Evolutionary conservation across 805 yeast species (phyloP), one percentile per base, ranked within the genome.

Genomic region (Teunomyces gatunensis): DNA sequence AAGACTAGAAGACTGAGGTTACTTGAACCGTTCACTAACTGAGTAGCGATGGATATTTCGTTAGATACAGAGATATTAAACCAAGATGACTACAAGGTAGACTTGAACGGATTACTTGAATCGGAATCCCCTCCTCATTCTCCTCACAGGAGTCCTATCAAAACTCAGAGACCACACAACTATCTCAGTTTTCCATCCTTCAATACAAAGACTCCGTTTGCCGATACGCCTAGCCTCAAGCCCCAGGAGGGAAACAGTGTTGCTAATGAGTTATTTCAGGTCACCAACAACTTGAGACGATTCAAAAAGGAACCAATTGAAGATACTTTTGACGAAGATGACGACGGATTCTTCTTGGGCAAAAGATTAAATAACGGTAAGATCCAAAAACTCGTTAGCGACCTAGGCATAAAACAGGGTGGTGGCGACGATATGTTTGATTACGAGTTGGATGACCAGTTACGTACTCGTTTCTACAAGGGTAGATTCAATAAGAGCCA

Each of bases 361-460:
- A 54, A 56, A 35, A 44, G 61, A 47, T 55, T 71, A 27, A 60
- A 61, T 37, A 69, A 69, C 46, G 59, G 64, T 51, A 73, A 73
- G 49, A 61, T 73, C 34, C 69, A 66, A 29, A 69, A 68, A 46
- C 59, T 74, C 52, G 60, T 73, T 20, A 51, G 56, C 34, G 59
- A 67, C 45, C 57, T 75, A 46, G 64, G 64, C 64, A 10, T 65
- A 6, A 56, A 69, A 32, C 63, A 59, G 27, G 58, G 58, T 5
- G 20, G 33, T 12, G 30, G 25, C 40, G 47, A 51, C 27, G 58
- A 56, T 48, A 57, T 35, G 42, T 44, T 47, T 9, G 65, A 61
- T 23, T 65, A 51, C 45, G 71, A 65, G 42, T 43, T 68, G 44
- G 74, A 68, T 49, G 70, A 64, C 50, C 69, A 64, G 49, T 54